A percentile compares a stretch with the other conserved stretches of the same genome.
phyloP scores from a whole-genome alignment of 306 rosid genomes.

The Gleditsia sinensis region DNA sequence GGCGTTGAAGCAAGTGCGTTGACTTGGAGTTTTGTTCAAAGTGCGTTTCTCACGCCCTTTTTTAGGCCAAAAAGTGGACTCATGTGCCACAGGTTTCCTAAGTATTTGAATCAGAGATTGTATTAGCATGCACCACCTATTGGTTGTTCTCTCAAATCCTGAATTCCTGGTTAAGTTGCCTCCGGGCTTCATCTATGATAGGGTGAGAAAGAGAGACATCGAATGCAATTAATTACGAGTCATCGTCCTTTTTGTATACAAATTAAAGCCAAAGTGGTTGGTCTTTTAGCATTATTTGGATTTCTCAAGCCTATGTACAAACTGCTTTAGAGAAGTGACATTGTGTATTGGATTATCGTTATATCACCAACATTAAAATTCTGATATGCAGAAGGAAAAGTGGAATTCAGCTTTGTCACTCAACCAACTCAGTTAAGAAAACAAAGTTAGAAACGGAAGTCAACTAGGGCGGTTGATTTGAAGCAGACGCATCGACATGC shows the following conservation, averaged over 20 bases:
- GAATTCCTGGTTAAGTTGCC: background rate
- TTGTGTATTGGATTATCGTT: background rate
- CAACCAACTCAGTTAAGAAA: conserved; percentile 6
- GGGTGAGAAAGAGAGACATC: too few species aligned
- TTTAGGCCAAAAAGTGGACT: conserved; percentile 23
- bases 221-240: too few species aligned
- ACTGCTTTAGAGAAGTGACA: too few species aligned
- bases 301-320: too few species aligned
- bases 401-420: conserved; percentile 6
- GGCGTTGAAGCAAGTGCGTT: conserved; percentile 53
- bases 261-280: too few species aligned
- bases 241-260: too few species aligned
- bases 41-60: conserved; percentile 65
- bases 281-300: too few species aligned
- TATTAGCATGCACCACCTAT: background rate
- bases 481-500: background rate
- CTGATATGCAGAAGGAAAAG: conserved; percentile 9
- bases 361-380: background rate
- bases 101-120: background rate
- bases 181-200: too few species aligned
- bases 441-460: conserved; percentile 12
- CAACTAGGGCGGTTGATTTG: conserved; percentile 7
- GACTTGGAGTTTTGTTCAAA: conserved; percentile 25
- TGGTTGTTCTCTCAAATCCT: background rate
- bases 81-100: conserved; percentile 40